Evolutionary conservation across 2,329 filamentous ascomycete genomes (phyloP).

Genomic region (Fusarium cicatricum): DNA sequence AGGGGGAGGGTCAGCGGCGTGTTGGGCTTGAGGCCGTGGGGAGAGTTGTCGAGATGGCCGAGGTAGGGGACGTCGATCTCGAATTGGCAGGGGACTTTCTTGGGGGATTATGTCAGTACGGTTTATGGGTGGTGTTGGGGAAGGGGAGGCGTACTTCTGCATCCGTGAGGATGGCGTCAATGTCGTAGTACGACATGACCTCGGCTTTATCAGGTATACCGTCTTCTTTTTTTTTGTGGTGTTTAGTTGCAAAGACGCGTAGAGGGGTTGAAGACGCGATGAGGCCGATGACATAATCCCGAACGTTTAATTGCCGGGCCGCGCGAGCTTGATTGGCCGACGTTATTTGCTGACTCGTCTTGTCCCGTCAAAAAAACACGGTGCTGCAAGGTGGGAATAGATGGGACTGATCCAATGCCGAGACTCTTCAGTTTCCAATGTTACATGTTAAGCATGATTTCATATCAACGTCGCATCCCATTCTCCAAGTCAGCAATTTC

Average conservation of each 20-base stretch:
- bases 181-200: conserved; percentile 82
- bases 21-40: conserved; percentile 77
- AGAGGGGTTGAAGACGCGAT: conserved; percentile 31
- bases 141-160: conserved; percentile 67
- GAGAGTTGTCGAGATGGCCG: conserved; percentile 88
- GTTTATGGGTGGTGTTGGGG: background rate
- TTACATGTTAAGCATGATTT: background rate
- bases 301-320: background rate
- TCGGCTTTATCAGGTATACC: background rate
- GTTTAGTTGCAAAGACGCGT: background rate
- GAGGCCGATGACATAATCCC: conserved; percentile 40
- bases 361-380: too few relatives aligned
- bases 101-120: conserved; percentile 7
- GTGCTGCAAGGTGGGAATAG: too few relatives aligned
- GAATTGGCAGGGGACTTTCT: conserved; percentile 97
- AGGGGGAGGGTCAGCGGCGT: conserved; percentile 85
- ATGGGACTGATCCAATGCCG: too few relatives aligned
- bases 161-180: conserved; percentile 85
- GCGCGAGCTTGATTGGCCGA: background rate
- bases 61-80: conserved; percentile 87
- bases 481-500: background rate
- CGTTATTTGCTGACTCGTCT: background rate
- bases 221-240: background rate
- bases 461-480: background rate
- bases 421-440: too few relatives aligned